Base-by-base conservation (phyloP, 352 stramenopile genomes). In the Chrysophaeum taylorii region DNA sequence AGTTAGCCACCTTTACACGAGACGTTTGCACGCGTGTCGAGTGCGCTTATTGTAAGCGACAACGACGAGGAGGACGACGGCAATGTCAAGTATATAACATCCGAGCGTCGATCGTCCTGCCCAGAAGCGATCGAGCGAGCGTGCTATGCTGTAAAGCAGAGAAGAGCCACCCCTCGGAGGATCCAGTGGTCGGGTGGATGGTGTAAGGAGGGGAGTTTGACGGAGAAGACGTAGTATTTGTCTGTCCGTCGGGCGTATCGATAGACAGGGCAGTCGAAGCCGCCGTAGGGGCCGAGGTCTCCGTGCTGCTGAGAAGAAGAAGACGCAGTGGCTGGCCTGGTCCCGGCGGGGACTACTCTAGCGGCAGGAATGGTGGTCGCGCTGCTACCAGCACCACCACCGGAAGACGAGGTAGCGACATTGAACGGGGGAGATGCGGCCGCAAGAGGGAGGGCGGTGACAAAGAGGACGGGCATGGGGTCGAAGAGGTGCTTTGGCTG, bases 201-300 rank as follows among this genome's bases (percentile, higher is more conserved):
- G 38, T 53, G 53, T 50, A 53, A 70, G 12, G 73, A 70, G 53
- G 74, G 43, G 54, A 92, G 79, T 14, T 85, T 82, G 68, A 96
- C 87, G 78, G 90, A 89, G 64, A 94, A 96, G 69, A 97, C 83
- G 57, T 95, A 93, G 78, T 96, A 94, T 29, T 86, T 84, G 70
- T 96, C 91, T 36, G 90, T 97, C 15, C 91, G 83, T 37, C 73
- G 85, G 23, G 86, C 83, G 76, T 96, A 97, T 79, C 94, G 95
- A 83, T 97, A 97, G 61, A 93, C 92, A 21, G 90, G 88, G 76
- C 89, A 95, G 69, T 93, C 86, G 72, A 93, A 96, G 2, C 86
- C 84, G 0, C 89, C 87, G 0, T 86, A 75, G 14, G 87, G 80
- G 15, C 89, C 88, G 63, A 81, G 77, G 77, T 96, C 92, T 0